Evolutionary conservation across 2,329 filamentous ascomycete genomes (phyloP).

Genomic region (Arachnomyces sp.): DNA sequence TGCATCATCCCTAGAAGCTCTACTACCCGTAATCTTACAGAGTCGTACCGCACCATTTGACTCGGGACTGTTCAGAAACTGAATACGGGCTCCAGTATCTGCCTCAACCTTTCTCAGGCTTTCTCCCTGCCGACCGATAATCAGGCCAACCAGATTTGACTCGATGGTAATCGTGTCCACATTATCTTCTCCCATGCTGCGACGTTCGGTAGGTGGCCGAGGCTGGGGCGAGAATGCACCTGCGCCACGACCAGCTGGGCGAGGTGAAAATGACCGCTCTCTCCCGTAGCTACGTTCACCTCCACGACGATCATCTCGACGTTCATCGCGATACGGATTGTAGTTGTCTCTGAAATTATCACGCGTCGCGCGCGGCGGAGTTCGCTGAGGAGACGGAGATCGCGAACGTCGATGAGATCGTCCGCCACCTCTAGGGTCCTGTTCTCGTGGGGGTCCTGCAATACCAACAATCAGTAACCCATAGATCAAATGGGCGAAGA

Average conservation of each 20-base stretch:
- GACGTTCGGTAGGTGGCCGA: no score
- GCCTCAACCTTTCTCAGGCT: slow-evolving; percentile 78
- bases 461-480: background rate
- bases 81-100: slow-evolving; percentile 75
- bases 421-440: slow-evolving; percentile 39
- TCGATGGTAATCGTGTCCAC: slow-evolving; percentile 80
- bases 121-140: slow-evolving; percentile 85
- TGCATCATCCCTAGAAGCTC: slow-evolving; percentile 65
- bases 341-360: slow-evolving; percentile 67
- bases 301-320: slow-evolving; percentile 57
- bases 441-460: slow-evolving; percentile 6
- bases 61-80: slow-evolving; percentile 74
- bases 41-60: slow-evolving; percentile 65
- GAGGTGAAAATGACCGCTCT: slow-evolving; percentile 65
- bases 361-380: slow-evolving; percentile 57
- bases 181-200: slow-evolving; percentile 50
- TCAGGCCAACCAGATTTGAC: slow-evolving; percentile 76
- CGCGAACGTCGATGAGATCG: slow-evolving; percentile 48
- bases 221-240: slow-evolving; percentile 13
- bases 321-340: slow-evolving; percentile 80
- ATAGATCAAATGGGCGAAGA: background rate
- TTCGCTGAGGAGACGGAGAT: slow-evolving; percentile 63
- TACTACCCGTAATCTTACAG: slow-evolving; percentile 75
- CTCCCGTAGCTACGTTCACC: slow-evolving; percentile 53
- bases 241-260: slow-evolving; percentile 46